phyloP scores from a whole-genome alignment of 306 rosid species.

The Acacia melanoxylon region DNA sequence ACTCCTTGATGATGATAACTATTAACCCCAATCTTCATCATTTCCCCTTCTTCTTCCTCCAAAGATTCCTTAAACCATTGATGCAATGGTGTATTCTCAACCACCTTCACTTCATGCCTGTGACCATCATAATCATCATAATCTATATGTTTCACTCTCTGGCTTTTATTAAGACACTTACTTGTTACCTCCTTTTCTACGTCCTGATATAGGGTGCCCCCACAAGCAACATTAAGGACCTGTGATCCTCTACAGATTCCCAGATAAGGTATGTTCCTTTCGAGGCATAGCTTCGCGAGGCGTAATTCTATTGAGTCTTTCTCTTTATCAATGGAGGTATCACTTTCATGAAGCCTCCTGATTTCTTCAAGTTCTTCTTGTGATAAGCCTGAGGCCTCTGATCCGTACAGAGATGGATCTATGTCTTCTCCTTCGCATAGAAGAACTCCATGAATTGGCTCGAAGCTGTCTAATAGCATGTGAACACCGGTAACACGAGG shows the following conservation, averaged over 20 bases:
- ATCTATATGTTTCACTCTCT: constrained; percentile 61
- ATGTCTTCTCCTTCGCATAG: constrained; percentile 97
- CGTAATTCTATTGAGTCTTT: constrained; percentile 83
- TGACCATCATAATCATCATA: constrained; percentile 90
- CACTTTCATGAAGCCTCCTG: constrained; percentile 69
- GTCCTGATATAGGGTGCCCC: constrained; percentile 75
- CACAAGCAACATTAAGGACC: constrained; percentile 25
- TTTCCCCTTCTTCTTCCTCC: neutral
- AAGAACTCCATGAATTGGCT: constrained; percentile 95
- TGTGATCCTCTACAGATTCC: constrained; percentile 95
- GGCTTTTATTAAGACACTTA: constrained; percentile 25
- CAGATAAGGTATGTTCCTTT: constrained; percentile 85
- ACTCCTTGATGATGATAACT: constrained; percentile 98
- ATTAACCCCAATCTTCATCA: constrained; percentile 71
- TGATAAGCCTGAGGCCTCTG: constrained; percentile 49
- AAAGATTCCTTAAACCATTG: constrained; percentile 76
- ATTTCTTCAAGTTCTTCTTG: constrained; percentile 73
- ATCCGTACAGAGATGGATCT: constrained; percentile 75
- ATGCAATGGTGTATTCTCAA: constrained; percentile 72
- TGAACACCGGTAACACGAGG: constrained; percentile 90
- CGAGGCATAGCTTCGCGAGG: constrained; percentile 84
- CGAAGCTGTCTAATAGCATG: constrained; percentile 79
- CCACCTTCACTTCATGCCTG: constrained; percentile 70
- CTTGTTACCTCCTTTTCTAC: constrained; percentile 63
- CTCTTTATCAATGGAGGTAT: constrained; percentile 74